A percentile compares a stretch with the other conserved stretches of the same genome.
Evolutionary conservation across 179 eudicot species (phyloP).

Genomic region (Monotropa hypopitys): DNA sequence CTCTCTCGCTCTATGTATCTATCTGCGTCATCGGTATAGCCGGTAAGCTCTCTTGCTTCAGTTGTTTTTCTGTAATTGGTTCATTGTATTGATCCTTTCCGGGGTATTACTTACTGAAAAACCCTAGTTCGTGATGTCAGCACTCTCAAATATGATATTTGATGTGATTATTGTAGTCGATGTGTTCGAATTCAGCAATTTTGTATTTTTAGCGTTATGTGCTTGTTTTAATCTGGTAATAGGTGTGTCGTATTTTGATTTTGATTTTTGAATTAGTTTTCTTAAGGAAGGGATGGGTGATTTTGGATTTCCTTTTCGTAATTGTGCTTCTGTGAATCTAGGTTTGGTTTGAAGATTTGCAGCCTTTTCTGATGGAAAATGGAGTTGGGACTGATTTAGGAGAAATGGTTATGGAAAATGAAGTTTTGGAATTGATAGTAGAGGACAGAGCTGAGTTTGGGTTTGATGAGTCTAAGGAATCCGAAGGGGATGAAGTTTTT

Average conservation of each 20-base stretch:
- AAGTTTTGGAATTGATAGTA: constrained; percentile 13
- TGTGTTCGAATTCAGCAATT: background rate
- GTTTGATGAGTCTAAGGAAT: constrained; percentile 27
- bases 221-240: background rate
- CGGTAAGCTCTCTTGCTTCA: constrained; percentile 7
- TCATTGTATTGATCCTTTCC: background rate
- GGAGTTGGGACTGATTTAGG: constrained; percentile 29
- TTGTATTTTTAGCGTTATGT: background rate
- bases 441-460: constrained; percentile 18
- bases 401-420: constrained; percentile 19
- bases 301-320: background rate
- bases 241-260: background rate
- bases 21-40: background rate
- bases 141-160: background rate
- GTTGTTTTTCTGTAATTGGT: background rate
- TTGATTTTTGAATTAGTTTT: background rate
- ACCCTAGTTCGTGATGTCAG: background rate
- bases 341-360: constrained; percentile 13
- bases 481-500: constrained; percentile 43
- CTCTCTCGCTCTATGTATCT: background rate
- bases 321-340: constrained; percentile 16
- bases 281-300: background rate
- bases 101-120: background rate
- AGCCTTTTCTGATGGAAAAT: constrained; percentile 51
- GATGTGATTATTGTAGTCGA: background rate